Base-by-base conservation (phyloP, 768 basidiomycete species). In the Ephemerocybe angulata region DNA sequence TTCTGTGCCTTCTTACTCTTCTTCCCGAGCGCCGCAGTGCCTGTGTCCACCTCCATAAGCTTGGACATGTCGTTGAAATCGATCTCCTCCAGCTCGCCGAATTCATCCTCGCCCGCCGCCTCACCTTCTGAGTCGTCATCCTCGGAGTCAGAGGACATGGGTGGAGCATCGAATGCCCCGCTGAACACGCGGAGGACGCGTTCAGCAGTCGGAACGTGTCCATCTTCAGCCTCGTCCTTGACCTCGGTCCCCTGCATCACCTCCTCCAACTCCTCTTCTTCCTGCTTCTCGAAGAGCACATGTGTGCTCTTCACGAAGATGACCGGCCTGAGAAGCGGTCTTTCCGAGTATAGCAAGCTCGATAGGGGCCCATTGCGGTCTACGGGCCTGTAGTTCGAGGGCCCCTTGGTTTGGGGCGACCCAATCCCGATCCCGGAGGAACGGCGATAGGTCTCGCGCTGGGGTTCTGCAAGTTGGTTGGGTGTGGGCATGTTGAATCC, bases 171-270 rank as follows among this genome's bases (percentile, higher is more conserved):
- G 60, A 60, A 54, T 3, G 60, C 60, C 8, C 68, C 75, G 56
- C 78, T 80, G 70, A 91, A 90, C 1, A 91, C 75, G 2, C 76
- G 81, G 27, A 78, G 71, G 24, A 92, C 81, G 10, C 73, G 76
- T n/a, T 86, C 80, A 0, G 88, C 87, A 3, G 88, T 91, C 5
- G 90, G 88, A 4, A 81, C 74, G 67, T 83, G 79, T 15, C 37
- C 11, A 24, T 30, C 21, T 24, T n/a, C n/a, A n/a, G 33, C 29
- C 41, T 27, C 22, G 4, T 25, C 27, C 19, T 30, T 33, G n/a
- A 53, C 21, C 28, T 54, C 22, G 12, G 5, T 31, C 68, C 22
- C 28, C n/a, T n/a, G n/a, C n/a, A n/a, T n/a, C 38, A 48, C 19
- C 10, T 21, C 33, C 29, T 17, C 48, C 19, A 30, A 48, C 7